These are phyloP conservation scores for Poa pratensis DNA, from an alignment of 176 grass and related monocot species.

Conservation along the genomic window DNA sequence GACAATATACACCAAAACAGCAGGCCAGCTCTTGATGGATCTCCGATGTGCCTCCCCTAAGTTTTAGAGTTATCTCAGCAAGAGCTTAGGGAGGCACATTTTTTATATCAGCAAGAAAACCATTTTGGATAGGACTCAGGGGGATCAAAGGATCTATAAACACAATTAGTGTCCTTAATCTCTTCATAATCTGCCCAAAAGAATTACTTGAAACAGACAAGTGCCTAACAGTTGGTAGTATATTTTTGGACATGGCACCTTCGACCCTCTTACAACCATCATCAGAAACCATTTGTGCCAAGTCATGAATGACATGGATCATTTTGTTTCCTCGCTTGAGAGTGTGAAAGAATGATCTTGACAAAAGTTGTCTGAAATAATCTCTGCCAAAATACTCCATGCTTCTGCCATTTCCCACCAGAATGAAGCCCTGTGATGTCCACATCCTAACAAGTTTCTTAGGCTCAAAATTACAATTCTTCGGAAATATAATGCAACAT, in stretches of 20 bases:
- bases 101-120: constrained; percentile 44
- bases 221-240: constrained; percentile 49
- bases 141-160: constrained; percentile 32
- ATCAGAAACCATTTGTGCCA: constrained; percentile 53
- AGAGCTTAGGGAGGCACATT: not conserved
- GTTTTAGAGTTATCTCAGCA: not conserved
- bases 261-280: constrained; percentile 50
- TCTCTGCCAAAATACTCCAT: constrained; percentile 52
- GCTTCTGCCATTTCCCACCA: constrained; percentile 21
- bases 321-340: constrained; percentile 7
- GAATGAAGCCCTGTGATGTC: constrained; percentile 62
- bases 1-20: too few species aligned
- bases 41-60: constrained; percentile 34
- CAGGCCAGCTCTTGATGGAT: too few species aligned
- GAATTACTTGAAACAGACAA: constrained; percentile 50
- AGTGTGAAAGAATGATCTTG: constrained; percentile 56
- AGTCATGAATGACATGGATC: constrained; percentile 51
- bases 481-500: constrained; percentile 63
- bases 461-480: constrained; percentile 52
- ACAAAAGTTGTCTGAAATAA: constrained; percentile 57
- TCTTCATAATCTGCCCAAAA: constrained; percentile 35
- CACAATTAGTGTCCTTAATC: constrained; percentile 51
- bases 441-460: constrained; percentile 57
- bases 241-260: constrained; percentile 18
- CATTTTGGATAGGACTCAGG: constrained; percentile 28